Conservation (phyloP, 1,284 basidiomycete species). For the Cerrena zonata region DNA sequence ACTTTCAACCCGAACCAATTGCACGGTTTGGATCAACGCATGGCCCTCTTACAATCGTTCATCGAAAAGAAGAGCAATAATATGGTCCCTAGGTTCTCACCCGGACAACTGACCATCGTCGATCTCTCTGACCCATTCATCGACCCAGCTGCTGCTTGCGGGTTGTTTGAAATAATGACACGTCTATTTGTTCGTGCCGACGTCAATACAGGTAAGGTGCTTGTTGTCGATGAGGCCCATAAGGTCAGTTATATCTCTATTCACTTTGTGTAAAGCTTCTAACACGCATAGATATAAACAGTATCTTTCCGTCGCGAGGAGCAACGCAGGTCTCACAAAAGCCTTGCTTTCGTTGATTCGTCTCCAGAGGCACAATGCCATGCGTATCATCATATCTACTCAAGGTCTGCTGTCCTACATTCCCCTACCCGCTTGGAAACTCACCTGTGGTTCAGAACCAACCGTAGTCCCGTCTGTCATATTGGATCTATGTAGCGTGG, state of each 20-base stretch:
- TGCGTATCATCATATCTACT: constrained; percentile 68
- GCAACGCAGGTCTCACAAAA: constrained; percentile 47
- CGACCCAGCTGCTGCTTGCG: constrained; percentile 59
- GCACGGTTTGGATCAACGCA: constrained; percentile 41
- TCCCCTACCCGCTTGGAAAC: not conserved
- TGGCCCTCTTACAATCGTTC: constrained; percentile 51
- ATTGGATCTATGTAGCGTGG: constrained; percentile 60
- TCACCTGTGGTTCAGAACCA: constrained; percentile 42
- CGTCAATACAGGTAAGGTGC: constrained; percentile 59
- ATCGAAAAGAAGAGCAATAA: constrained; percentile 23
- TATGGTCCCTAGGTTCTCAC: constrained; percentile 35
- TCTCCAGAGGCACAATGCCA: constrained; percentile 66
- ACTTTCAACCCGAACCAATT: constrained; percentile 50
- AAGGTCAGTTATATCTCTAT: constrained; percentile 42
- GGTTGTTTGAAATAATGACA: constrained; percentile 63
- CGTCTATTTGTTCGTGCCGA: constrained; percentile 61
- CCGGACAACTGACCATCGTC: constrained; percentile 56
- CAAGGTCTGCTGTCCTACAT: constrained; percentile 40
- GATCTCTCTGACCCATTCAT: constrained; percentile 71
- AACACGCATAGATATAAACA: constrained; percentile 20
- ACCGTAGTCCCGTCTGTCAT: constrained; percentile 65
- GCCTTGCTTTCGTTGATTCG: constrained; percentile 55
- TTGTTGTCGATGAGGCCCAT: constrained; percentile 71
- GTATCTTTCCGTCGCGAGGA: constrained; percentile 52
- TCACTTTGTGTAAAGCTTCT: not conserved